Evolutionary conservation across 208 protist genomes (phyloP).

Genomic region (Leishmania gerbilli): DNA sequence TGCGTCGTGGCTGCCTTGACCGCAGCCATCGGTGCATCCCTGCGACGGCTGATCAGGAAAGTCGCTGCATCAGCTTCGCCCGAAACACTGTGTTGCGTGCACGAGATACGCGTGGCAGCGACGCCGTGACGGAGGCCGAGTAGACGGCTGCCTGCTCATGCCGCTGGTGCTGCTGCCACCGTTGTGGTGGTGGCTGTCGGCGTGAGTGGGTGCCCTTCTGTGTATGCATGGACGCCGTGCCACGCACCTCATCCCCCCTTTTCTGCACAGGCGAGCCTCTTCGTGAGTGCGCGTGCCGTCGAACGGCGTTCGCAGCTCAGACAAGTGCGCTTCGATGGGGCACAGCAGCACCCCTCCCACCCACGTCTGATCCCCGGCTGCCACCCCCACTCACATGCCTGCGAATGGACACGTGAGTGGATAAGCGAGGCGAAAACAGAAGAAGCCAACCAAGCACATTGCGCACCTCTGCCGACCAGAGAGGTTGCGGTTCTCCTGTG

Average conservation of each 20-base stretch:
- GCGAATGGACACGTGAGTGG: not conserved
- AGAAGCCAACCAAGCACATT: not conserved
- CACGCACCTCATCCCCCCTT: not conserved
- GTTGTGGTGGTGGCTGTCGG: not conserved
- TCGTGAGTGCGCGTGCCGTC: not conserved
- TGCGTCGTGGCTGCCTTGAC: constrained; percentile 28
- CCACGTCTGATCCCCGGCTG: not conserved
- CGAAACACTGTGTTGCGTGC: constrained; percentile 12
- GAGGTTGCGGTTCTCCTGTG: not conserved
- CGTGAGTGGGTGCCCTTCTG: not conserved
- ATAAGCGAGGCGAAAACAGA: not conserved
- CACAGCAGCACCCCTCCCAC: not conserved
- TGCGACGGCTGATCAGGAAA: constrained; percentile 20
- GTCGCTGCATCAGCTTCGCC: constrained; percentile 41
- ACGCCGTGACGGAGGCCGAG: not conserved
- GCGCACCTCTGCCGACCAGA: not conserved
- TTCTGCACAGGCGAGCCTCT: not conserved
- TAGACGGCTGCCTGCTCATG: not conserved
- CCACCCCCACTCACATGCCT: not conserved
- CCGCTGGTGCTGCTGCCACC: not conserved
- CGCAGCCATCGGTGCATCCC: constrained; percentile 36
- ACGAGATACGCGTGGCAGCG: not conserved
- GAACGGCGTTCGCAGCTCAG: not conserved
- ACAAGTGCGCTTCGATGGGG: not conserved
- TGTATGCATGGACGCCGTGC: not conserved